Base-by-base conservation (phyloP, 805 yeast genomes). In the Candida yuanshanica region DNA sequence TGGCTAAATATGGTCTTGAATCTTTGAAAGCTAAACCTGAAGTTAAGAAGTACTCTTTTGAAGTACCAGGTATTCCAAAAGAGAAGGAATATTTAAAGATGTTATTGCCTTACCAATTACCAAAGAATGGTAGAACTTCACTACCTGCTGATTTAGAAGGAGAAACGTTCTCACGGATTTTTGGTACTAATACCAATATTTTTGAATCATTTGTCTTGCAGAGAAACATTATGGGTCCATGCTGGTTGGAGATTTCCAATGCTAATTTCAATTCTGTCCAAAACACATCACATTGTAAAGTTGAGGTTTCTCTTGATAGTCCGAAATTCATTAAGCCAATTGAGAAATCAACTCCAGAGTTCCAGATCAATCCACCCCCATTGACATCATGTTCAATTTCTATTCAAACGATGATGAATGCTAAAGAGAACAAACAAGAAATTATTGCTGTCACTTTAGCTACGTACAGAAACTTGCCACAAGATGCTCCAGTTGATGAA, bases 211-310 rank as follows among this genome's bases (percentile, higher is more conserved):
- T 93, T 62, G 93, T 88, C 10, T 53, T 90, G 20, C 87, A 82
- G 59, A 72, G 85, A 51, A 81, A 83, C 51, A 72, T 93, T 35
- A 90, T 88, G 96, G 99, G 99, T 9, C 99, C 99, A 4, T 89
- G 98, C 60, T 93, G 99, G 99, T 67, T 93, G 39, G 83, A 83
- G 37, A 70, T 93, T 39, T 68, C 72, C 33, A 72, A 75, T 38
- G 83, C 81, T 37, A 79, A 81, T 46, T 83, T 84, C 51, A 58
- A 60, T 20, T 60, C 76, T 0, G 60, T 81, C 32, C 73, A 70
- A 39, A 82, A 80, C 53, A 72, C 84, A 2, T 81, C 95, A 0
- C 91, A 90, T 64, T 86, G 95, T 63, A 75, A 76, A 42, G 71
- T 85, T n/a, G 95, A 88, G 53, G 77, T 84, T 2, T 64, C 80